Conservation (phyloP, 2,329 filamentous ascomycete genomes). For the Penicillium rolfsii region DNA sequence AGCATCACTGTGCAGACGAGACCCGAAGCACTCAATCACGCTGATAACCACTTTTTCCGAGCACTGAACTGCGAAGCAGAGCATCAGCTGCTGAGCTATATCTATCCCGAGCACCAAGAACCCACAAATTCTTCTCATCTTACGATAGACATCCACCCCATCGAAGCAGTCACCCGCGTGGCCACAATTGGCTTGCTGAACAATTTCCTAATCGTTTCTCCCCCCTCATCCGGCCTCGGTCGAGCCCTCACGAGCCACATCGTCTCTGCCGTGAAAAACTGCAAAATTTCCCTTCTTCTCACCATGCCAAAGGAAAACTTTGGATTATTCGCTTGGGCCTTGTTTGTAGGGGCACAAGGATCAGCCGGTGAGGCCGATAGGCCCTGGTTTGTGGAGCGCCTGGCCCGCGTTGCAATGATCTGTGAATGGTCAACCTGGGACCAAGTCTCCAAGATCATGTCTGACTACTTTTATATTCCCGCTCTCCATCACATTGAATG, state of each 20-base stretch:
- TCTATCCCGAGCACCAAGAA: slow-evolving; percentile 26
- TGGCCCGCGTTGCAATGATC: slow-evolving; percentile 31
- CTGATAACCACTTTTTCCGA: slow-evolving; percentile 41
- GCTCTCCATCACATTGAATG: slow-evolving; percentile 31
- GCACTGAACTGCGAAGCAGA: slow-evolving; percentile 41
- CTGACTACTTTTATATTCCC: slow-evolving; percentile 36
- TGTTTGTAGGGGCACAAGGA: slow-evolving; percentile 40
- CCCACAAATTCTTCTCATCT: not conserved
- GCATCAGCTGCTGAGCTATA: slow-evolving; percentile 44
- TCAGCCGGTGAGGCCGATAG: slow-evolving; percentile 34
- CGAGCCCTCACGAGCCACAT: slow-evolving; percentile 40
- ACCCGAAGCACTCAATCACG: slow-evolving; percentile 23
- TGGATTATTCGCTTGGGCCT: slow-evolving; percentile 37
- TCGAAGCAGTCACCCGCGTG: slow-evolving; percentile 38
- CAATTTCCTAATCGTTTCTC: slow-evolving; percentile 39
- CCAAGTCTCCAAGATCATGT: slow-evolving; percentile 32
- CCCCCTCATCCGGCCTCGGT: slow-evolving; percentile 39
- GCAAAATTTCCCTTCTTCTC: slow-evolving; percentile 20
- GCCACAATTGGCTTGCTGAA: slow-evolving; percentile 39
- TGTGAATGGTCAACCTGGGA: slow-evolving; percentile 38
- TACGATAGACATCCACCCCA: slow-evolving; percentile 26
- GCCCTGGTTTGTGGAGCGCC: slow-evolving; percentile 37
- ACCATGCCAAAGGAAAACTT: slow-evolving; percentile 25
- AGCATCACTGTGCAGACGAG: slow-evolving; percentile 33
- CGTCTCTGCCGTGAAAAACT: slow-evolving; percentile 27